Base-by-base conservation (phyloP, 2,329 filamentous ascomycete species). In the Aspergillus eucalypticola region DNA sequence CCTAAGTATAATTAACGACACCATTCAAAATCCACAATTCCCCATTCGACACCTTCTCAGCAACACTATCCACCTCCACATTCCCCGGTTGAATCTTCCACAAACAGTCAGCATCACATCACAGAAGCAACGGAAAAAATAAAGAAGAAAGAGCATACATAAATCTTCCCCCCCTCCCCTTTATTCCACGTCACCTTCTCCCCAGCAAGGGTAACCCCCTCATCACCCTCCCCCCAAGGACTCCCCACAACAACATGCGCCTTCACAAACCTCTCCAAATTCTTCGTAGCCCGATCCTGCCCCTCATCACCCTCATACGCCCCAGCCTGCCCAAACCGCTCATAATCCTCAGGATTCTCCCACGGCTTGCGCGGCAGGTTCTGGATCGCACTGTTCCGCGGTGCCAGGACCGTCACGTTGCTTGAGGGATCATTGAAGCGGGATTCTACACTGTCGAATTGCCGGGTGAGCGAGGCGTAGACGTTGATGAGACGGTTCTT, bases 331-430 rank as follows among this genome's bases (percentile, higher is more conserved):
- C 91, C 92, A 3, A 90, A 78, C 1, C 76, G 75, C 3, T 82
- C 78, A 73, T 95, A 94, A 66, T 96, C 92, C 55, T 83, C 77
- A 0, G 90, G 86, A 64, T 93, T 82, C 69, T 88, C 78, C 74
- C 77, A 78, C 0, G 93, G 93, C 75, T 97, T 98, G 55, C 89
- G 83, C 0, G 92, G 90, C 23, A 98, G 80, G 0, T 77, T 80
- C 65, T 90, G 89, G 70, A 99, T 86, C 3, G 88, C 92, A 17
- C 85, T 87, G 81, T 99, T 98, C 56, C 90, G 80, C 0, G 95
- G 95, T 5, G 93, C 94, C 2, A 98, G 86, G 23, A 98, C 87
- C 2, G 92, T 97, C 15, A 90, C 90, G 73, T 94, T 93, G 60
- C 83, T 76, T 0, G 79, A 72, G 0, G 82, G 75, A 72, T 91